Evolutionary conservation across 768 basidiomycete genomes (phyloP).

Genomic region (Suillus discolor): DNA sequence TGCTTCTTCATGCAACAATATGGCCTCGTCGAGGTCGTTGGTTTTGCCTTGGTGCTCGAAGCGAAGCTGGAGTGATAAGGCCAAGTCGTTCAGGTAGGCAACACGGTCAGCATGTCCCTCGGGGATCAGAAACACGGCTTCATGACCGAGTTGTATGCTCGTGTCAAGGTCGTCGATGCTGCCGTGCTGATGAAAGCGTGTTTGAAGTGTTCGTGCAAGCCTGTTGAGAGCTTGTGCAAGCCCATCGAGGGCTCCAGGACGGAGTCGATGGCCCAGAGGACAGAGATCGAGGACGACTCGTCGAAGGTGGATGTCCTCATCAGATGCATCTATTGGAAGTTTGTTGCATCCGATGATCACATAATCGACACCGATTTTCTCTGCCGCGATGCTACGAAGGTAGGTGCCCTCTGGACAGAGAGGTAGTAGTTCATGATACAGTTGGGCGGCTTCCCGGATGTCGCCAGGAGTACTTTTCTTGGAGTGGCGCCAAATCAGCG

Average conservation of each 20-base stretch:
- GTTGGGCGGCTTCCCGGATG: too few species aligned
- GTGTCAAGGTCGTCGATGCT: not conserved
- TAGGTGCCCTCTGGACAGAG: not conserved
- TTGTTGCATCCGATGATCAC: not conserved
- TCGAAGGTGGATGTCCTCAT: not conserved
- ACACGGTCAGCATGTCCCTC: too few species aligned
- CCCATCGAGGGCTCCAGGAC: too few species aligned
- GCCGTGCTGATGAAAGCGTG: not conserved
- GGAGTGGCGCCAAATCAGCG: not conserved
- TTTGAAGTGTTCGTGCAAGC: rapidly evolving
- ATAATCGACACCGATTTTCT: not conserved
- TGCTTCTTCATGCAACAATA: not conserved
- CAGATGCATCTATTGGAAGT: not conserved
- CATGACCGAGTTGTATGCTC: not conserved
- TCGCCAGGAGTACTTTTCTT: not conserved
- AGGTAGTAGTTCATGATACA: too few species aligned
- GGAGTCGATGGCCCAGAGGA: not conserved
- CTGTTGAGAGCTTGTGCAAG: too few species aligned
- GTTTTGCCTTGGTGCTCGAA: not conserved
- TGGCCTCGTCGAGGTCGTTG: not conserved
- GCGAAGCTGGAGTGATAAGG: not conserved
- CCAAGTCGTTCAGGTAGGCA: not conserved
- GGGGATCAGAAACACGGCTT: not conserved
- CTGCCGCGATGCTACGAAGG: not conserved
- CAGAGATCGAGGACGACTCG: not conserved